Percentiles rank a stretch among this genome's conserved stretches.
These are phyloP conservation scores for Climacium dendroides DNA, from an alignment of 225 moss, liverwort and hornwort species.

Conservation along the genomic window DNA sequence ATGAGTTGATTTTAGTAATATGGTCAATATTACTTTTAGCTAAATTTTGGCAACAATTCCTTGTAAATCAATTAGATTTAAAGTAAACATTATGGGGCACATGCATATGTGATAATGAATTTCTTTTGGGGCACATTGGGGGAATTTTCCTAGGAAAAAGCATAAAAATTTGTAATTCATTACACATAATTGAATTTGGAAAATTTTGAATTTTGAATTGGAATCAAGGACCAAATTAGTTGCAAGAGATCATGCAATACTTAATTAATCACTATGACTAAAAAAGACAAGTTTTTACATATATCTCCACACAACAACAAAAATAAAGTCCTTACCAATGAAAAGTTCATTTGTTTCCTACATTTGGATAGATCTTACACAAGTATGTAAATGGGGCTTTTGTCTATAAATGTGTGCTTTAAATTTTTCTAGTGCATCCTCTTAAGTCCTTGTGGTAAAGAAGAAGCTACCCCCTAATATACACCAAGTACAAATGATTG, in stretches of 20 bases:
- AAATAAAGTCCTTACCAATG: too few relatives aligned
- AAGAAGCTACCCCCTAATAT: neutral
- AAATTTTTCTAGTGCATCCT: neutral
- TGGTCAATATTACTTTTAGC: neutral
- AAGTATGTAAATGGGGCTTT: too few relatives aligned
- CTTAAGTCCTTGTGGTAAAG: neutral
- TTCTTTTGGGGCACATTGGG: rapidly evolving
- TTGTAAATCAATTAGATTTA: neutral
- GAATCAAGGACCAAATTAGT: neutral
- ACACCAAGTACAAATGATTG: neutral
- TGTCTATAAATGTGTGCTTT: neutral
- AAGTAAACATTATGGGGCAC: neutral
- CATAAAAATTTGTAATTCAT: neutral
- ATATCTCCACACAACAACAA: too few relatives aligned
- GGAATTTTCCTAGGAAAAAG: neutral
- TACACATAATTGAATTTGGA: rapidly evolving
- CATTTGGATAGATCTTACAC: neutral
- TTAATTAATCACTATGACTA: too few relatives aligned
- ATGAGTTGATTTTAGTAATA: neutral
- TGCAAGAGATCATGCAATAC: neutral
- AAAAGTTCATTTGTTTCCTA: neutral
- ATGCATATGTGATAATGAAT: neutral
- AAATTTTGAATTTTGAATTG: neutral
- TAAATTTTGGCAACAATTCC: rapidly evolving
- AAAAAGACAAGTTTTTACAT: too few relatives aligned